Conservation (phyloP, 768 basidiomycete species). For the Podaxis carcinomalis region DNA sequence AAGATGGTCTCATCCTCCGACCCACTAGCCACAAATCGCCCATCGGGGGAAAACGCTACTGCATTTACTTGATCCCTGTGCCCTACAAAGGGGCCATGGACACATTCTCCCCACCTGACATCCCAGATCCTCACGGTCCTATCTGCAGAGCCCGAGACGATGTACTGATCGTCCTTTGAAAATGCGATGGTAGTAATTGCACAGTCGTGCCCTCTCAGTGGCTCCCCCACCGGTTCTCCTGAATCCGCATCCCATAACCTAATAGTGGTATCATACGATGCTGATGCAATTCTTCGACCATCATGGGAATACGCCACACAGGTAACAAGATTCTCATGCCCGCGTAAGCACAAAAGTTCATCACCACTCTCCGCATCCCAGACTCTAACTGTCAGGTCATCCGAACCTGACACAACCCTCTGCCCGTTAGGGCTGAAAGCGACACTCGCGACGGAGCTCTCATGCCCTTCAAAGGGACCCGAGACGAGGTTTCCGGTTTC, state of each 20-base stretch:
- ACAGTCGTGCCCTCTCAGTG: constrained; percentile 18
- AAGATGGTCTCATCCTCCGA: constrained; percentile 18
- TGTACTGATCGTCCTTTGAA: constrained; percentile 22
- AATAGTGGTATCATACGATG: neutral
- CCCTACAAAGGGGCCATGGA: constrained; percentile 10
- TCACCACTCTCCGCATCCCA: constrained; percentile 18
- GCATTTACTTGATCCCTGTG: constrained; percentile 17
- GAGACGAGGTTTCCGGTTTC: constrained; percentile 9
- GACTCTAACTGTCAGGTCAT: constrained; percentile 15
- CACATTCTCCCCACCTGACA: neutral
- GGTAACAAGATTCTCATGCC: constrained; percentile 10
- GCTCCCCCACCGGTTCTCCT: constrained; percentile 13
- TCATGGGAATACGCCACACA: constrained; percentile 20
- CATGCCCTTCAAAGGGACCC: constrained; percentile 18
- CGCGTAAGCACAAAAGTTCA: neutral
- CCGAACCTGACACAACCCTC: constrained; percentile 18
- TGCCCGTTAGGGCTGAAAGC: constrained; percentile 23
- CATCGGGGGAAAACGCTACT: constrained; percentile 18
- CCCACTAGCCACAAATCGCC: constrained; percentile 15
- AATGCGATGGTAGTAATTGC: constrained; percentile 12
- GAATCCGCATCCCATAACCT: constrained; percentile 9
- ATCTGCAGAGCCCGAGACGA: constrained; percentile 20
- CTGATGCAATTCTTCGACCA: constrained; percentile 10
- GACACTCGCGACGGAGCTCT: constrained; percentile 17
- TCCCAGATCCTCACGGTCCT: constrained; percentile 20